Evolutionary conservation across 2,329 filamentous ascomycete genomes (phyloP).

Genomic region (Neofusicoccum kwambonambiense): DNA sequence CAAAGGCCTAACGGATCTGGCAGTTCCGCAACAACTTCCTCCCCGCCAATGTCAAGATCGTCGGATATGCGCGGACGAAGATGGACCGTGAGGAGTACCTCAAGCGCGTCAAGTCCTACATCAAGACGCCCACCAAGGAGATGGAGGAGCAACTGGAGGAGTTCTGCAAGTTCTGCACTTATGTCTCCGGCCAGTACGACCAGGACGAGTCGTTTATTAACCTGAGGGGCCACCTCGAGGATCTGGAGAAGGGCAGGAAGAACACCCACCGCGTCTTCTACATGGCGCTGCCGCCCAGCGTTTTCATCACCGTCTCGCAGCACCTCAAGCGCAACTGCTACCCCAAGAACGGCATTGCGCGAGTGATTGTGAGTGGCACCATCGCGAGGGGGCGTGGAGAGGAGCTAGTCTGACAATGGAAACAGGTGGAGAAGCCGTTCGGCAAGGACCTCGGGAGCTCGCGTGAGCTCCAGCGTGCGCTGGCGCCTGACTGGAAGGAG

Average conservation of each 20-base stretch:
- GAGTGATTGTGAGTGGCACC: constrained; percentile 73
- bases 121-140: constrained; percentile 98
- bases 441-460: constrained; percentile 96
- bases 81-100: constrained; percentile 98
- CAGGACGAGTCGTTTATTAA: constrained; percentile 89
- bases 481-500: constrained; percentile 97
- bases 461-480: constrained; percentile 87
- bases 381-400: background rate
- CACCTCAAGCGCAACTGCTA: constrained; percentile 98
- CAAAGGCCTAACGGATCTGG: constrained; percentile 26
- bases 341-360: constrained; percentile 82
- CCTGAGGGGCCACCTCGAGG: constrained; percentile 80
- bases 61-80: constrained; percentile 98
- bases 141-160: constrained; percentile 92
- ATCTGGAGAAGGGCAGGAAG: constrained; percentile 76
- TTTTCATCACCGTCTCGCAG: constrained; percentile 97
- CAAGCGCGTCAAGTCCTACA: constrained; percentile 92
- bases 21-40: constrained; percentile 99
- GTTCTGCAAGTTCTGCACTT: constrained; percentile 85
- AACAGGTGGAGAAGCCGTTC: constrained; percentile 96
- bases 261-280: constrained; percentile 96
- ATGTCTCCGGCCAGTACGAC: constrained; percentile 97
- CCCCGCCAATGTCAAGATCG: constrained; percentile 89
- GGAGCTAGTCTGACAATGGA: constrained; percentile 15
- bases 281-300: constrained; percentile 96